These are phyloP conservation scores for Fraxinus floribunda DNA, from an alignment of 305 asterid genomes.

Conservation along the genomic window DNA sequence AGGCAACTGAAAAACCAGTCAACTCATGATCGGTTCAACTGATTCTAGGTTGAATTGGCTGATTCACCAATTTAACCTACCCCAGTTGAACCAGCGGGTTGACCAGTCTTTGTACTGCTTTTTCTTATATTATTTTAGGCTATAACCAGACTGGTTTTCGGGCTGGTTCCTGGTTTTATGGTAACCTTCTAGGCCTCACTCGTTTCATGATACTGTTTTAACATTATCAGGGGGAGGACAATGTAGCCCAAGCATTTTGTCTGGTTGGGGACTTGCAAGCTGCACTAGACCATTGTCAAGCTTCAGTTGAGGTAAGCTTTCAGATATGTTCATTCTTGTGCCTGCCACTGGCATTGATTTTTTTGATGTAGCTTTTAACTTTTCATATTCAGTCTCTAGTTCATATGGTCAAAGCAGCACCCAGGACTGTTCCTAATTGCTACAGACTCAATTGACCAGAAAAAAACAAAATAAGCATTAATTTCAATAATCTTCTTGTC, in stretches of 20 bases:
- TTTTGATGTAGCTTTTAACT: not conserved
- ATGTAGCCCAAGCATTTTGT: slow-evolving; percentile 72
- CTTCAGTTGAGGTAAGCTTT: slow-evolving; percentile 64
- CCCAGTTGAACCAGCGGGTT: not conserved
- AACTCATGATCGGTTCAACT: not conserved
- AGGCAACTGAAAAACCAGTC: not conserved
- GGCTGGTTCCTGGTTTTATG: not conserved
- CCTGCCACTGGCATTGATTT: not conserved
- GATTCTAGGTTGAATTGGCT: not conserved
- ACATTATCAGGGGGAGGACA: slow-evolving; percentile 68
- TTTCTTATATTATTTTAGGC: not conserved
- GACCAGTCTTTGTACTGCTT: not conserved
- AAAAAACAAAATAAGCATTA: not conserved
- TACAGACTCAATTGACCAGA: not conserved
- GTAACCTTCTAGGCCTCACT: not conserved
- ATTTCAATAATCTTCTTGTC: not conserved
- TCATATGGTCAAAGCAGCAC: not conserved
- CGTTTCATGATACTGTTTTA: not conserved
- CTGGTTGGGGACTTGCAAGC: slow-evolving; percentile 59
- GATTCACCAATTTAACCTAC: not conserved
- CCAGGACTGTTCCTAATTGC: not conserved
- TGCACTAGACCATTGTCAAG: slow-evolving; percentile 70
- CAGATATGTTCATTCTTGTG: not conserved
- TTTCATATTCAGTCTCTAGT: not conserved
- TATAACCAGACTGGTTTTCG: not conserved